phyloP scores from a whole-genome alignment of 768 basidiomycete genomes.

The Mycena venus region DNA sequence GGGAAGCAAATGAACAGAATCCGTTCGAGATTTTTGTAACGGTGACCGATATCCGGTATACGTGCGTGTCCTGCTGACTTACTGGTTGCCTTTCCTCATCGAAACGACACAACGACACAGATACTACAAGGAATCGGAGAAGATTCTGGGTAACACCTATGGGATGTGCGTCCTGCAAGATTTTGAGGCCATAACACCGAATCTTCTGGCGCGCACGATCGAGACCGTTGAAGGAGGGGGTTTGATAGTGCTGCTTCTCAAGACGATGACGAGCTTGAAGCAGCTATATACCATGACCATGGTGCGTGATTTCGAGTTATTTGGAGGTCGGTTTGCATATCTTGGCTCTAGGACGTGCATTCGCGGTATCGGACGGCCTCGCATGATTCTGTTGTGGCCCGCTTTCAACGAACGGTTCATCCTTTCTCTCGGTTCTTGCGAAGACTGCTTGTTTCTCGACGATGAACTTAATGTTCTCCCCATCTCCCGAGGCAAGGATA shows the following conservation, averaged over 20 bases:
- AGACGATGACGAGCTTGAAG: constrained; percentile 93
- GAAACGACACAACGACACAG: constrained; percentile 58
- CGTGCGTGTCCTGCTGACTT: constrained; percentile 63
- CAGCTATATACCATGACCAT: constrained; percentile 95
- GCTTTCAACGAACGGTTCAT: constrained; percentile 99
- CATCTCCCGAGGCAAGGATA: constrained; percentile 95
- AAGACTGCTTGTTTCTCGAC: constrained; percentile 94
- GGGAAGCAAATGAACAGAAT: constrained; percentile 95
- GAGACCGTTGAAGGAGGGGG: constrained; percentile 99
- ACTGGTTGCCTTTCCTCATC: neutral
- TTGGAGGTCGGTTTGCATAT: neutral
- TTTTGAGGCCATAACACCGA: constrained; percentile 98
- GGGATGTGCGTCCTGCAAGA: constrained; percentile 98
- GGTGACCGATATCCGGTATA: constrained; percentile 99
- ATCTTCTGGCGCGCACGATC: constrained; percentile 94
- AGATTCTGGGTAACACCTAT: constrained; percentile 97
- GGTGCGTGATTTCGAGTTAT: constrained; percentile 49
- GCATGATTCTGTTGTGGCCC: constrained; percentile 89
- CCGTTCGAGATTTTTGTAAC: constrained; percentile 99
- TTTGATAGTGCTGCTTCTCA: constrained; percentile 87
- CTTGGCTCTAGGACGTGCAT: constrained; percentile 87
- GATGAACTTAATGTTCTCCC: constrained; percentile 99
- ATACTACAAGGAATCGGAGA: constrained; percentile 97
- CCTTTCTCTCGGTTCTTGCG: constrained; percentile 92
- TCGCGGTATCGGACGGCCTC: constrained; percentile 93